Evolutionary conservation across 768 basidiomycete genomes (phyloP), one percentile per base, ranked within the genome.

Genomic region (Tulasnella sp.): DNA sequence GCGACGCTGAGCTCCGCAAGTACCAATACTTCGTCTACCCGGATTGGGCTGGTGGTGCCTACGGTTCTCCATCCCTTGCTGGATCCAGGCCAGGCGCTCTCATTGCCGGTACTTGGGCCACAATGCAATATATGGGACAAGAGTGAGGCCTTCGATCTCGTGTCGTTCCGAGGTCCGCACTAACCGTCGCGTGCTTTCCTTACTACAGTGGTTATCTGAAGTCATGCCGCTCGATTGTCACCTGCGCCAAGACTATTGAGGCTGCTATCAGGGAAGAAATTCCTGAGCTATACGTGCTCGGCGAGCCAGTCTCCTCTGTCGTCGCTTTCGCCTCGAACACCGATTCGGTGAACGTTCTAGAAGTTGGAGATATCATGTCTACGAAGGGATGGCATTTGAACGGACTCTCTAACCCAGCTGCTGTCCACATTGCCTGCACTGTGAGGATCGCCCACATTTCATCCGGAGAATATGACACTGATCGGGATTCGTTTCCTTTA

Each of bases 61-160:
- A 98, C 84, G 96, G 90, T 22, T 96, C 95, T 83, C 96, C 96
- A 2, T 93, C 93, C 82, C 87, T 98, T 83, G 93, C 96, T 75
- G 96, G 96, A 14, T 97, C 96, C 83, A 95, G 97, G 54, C 95
- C 97, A 0, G 98, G 97, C 8, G 92, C 96, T 0, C 87, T 98
- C 81, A 93, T 99, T 81, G 97, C 97, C 37, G 97, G 95, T 72
- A 92, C 96, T 41, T 99, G 96, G 96, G 97, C 97, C 9, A 96
- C 96, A 2, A 93, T 99, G 92, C 94, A 97, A 82, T 91, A 95
- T 85, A 93, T 98, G 88, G 97, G 97, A 41, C 89, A 92, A 81
- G 89, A 93, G 95, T 96, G 84, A 76, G 93, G 88, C n/a, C 40
- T 75, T 72, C 24, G 78, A 34, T 50, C 28, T 54, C 78, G 16